Evolutionary conservation across 352 stramenopile genomes (phyloP), one percentile per base, ranked within the genome.

Genomic region (Globisporangium apiculatum): DNA sequence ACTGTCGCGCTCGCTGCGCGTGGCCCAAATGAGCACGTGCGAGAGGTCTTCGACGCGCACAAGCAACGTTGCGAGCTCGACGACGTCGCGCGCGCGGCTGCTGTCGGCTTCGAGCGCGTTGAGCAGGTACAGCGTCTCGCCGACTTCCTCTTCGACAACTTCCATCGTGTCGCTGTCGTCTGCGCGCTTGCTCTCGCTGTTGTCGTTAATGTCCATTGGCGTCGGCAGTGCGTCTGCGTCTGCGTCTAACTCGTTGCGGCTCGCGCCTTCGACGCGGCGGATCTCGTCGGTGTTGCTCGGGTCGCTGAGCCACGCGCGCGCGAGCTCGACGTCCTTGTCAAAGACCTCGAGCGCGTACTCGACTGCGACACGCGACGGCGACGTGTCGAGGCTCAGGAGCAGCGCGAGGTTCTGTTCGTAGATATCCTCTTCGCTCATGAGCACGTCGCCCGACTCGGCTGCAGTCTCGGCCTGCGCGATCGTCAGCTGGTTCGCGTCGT

Each of bases 11-110:
- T 45, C 43, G 12, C 18, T 56, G 9, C 9, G 48, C 36, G 50
- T 45, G 7, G 91, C 98, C 97, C 97, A 99, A 36, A 99, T 86
- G 40, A 99, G 66, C 37, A 99, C 87, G 71, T 99, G 96, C 9
- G 94, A 98, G 41, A 99, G 71, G 55, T 98, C 95, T 61, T 99
- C 97, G 1, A 99, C 66, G 7, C 95, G 85, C 52, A 85, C 89
- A 0, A 99, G 77, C 18, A 99, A 67, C 62, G 95, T 84, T 6
- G 86, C 86, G 43, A 99, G 71, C 31, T 77, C 58, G 37, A 75
- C 41, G 36, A 85, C 47, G 51, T 85, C 79, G 5, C 61, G 45
- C 45, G 59, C 72, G 48, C 71, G 58, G 24, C 53, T 45, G 67
- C 80, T 75, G 40, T 86, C 62, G 8, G 69, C 91, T 54, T 96